phyloP scores from a whole-genome alignment of 106 monocot species.

The Dactylorhiza incarnata region DNA sequence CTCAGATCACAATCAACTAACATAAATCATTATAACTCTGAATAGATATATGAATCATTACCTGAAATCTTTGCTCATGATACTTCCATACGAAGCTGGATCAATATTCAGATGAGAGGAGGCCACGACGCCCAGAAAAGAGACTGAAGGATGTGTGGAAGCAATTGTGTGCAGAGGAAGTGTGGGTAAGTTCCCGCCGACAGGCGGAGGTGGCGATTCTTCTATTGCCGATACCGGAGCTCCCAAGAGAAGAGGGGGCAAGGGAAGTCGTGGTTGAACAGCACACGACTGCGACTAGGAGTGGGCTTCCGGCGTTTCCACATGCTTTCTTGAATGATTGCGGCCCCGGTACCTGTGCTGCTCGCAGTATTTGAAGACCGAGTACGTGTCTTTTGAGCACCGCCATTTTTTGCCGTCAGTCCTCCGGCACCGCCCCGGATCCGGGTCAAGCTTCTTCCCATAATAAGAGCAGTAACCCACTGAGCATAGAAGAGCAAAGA shows the following conservation, averaged over 20 bases:
- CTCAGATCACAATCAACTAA: no score
- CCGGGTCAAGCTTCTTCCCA: conserved; percentile 73
- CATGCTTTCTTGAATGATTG: conserved; percentile 92
- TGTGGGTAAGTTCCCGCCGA: conserved; percentile 15
- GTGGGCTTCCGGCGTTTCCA: conserved; percentile 36
- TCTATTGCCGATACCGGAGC: conserved; percentile 6
- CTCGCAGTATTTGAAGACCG: conserved; percentile 85
- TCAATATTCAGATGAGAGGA: conserved; percentile 23
- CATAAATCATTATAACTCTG: background rate
- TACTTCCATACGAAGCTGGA: conserved; percentile 16
- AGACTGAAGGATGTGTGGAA: background rate
- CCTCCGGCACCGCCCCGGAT: conserved; percentile 64
- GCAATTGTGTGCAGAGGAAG: conserved; percentile 6
- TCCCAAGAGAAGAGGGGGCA: conserved; percentile 7
- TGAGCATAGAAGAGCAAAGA: background rate
- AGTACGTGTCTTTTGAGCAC: conserved; percentile 59
- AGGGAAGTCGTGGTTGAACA: conserved; percentile 18
- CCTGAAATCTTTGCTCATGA: conserved; percentile 24
- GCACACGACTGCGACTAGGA: conserved; percentile 16
- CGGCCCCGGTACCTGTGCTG: conserved; percentile 72
- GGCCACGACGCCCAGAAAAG: background rate
- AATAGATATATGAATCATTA: background rate
- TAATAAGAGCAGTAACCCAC: conserved; percentile 53
- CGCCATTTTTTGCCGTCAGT: conserved; percentile 80
- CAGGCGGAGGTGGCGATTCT: background rate